A percentile compares a stretch with the other conserved stretches of the same genome.
These are phyloP conservation scores for Pseudofabraea citricarpa DNA, from an alignment of 2,329 filamentous ascomycete species.

Conservation along the genomic window DNA sequence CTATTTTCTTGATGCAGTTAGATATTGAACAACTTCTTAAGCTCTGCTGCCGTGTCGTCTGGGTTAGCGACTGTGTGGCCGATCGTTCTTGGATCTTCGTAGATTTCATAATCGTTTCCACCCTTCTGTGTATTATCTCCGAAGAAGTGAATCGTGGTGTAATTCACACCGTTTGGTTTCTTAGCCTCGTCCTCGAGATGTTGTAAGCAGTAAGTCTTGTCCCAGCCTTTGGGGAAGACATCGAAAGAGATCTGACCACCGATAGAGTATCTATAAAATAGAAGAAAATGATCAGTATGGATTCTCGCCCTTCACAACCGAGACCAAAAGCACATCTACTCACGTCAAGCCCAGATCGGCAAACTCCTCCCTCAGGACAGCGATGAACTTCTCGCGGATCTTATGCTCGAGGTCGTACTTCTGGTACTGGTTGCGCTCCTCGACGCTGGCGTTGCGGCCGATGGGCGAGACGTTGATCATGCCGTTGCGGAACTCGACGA, in stretches of 20 bases:
- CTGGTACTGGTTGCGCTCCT: slow-evolving; percentile 81
- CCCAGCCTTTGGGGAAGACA: slow-evolving; percentile 94
- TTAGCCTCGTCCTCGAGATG: slow-evolving; percentile 79
- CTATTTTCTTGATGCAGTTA: slow-evolving; percentile 27
- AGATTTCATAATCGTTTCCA: slow-evolving; percentile 97
- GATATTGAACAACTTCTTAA: slow-evolving; percentile 77
- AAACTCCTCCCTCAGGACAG: slow-evolving; percentile 74
- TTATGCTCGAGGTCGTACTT: slow-evolving; percentile 73
- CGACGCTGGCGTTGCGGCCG: slow-evolving; percentile 76
- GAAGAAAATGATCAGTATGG: slow-evolving; percentile 2
- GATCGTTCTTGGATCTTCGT: slow-evolving; percentile 70
- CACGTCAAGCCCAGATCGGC: slow-evolving; percentile 79
- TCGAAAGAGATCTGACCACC: slow-evolving; percentile 98
- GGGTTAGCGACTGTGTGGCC: slow-evolving; percentile 81
- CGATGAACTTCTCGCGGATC: slow-evolving; percentile 73
- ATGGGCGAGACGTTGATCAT: slow-evolving; percentile 86
- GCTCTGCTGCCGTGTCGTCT: slow-evolving; percentile 72
- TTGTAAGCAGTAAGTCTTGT: slow-evolving; percentile 94
- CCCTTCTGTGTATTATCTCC: slow-evolving; percentile 91
- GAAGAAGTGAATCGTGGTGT: slow-evolving; percentile 93
- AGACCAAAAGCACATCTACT: slow-evolving; percentile 31
- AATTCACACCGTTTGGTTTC: slow-evolving; percentile 65
- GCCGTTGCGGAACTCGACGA: slow-evolving; percentile 84
- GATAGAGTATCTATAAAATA: slow-evolving; percentile 72
- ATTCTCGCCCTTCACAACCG: neutral